phyloP scores from a whole-genome alignment of 495 filamentous ascomycete species.

The Tetracladium setigerum region DNA sequence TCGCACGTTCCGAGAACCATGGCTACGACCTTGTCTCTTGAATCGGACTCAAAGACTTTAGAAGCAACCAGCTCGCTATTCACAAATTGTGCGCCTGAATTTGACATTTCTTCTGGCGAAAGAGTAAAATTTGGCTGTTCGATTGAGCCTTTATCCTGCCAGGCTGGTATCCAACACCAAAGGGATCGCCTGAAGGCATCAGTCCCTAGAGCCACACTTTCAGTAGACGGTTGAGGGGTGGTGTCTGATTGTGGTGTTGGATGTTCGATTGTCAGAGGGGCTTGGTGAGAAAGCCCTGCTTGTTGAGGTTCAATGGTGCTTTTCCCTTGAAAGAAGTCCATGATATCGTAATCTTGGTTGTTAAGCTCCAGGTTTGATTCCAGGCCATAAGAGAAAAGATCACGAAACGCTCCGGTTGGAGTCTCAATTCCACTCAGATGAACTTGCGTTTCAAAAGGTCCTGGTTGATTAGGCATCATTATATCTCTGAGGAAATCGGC shows the following conservation, averaged over 20 bases:
- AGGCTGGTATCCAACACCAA: conserved; percentile 48
- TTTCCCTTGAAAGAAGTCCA: conserved; percentile 49
- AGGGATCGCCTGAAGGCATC: conserved; percentile 31
- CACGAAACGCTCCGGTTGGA: conserved; percentile 3
- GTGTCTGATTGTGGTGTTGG: background rate
- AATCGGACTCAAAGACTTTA: background rate
- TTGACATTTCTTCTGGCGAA: background rate
- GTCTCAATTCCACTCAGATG: background rate
- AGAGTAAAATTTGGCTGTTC: background rate
- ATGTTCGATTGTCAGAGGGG: background rate
- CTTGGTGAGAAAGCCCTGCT: no score
- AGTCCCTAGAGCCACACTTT: conserved; percentile 22
- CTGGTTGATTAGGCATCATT: background rate
- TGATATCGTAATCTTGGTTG: conserved; percentile 50
- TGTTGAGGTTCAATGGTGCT: no score
- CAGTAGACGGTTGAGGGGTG: conserved; percentile 11
- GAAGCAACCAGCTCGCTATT: background rate
- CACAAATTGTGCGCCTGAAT: background rate
- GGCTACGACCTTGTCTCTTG: conserved; percentile 35
- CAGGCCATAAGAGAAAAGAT: conserved; percentile 39
- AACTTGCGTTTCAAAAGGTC: background rate
- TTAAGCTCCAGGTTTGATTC: conserved; percentile 50
- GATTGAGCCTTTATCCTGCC: conserved; percentile 19
- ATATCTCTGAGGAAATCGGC: background rate
- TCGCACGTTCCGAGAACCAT: conserved; percentile 47